Base-by-base conservation (phyloP, 2,329 filamentous ascomycete genomes). In the Neofusicoccum laricinum region DNA sequence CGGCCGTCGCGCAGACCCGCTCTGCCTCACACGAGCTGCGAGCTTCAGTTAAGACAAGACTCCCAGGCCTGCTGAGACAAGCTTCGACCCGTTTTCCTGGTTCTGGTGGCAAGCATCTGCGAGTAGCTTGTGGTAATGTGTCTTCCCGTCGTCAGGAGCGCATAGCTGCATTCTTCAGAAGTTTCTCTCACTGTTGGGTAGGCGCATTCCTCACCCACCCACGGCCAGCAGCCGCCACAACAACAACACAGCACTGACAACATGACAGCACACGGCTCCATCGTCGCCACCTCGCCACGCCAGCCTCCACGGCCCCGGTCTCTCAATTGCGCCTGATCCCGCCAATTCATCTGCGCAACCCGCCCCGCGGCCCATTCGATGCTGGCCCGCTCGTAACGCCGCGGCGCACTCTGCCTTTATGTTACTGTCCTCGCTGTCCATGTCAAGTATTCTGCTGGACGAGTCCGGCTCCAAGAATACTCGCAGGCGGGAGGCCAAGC, bases 71-170 rank as follows among this genome's bases (percentile, higher is more conserved):
- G 19, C 17, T 25, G 58, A 61, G 58, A 38, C 45, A 12, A 12
- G 11, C 45, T 40, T 51, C 12, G 45, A 17, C 21, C 45, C 34
- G 19, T 50, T 62, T 25, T 25, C 55, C 32, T 50, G 34, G 45
- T 41, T 8, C 17, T 14, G 40, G 25, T 41, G 12, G 21, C 57
- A 11, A 25, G n/a, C 32, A 19, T 61, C 46, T 38, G 25, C n/a
- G 10, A 45, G 12, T 19, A 15, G 30, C 34, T 14, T 17, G 38
- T 43, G 43, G 57, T 32, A n/a, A 49, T 62, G 58, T 62, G 45
- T 51, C 45, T 58, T 48, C 15, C 62, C 51, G 62, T 64, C 58
- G 62, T 64, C 62, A 57, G 62, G 62, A 49, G 50, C 51, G 62
- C 62, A 46, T 55, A 46, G 51, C 43, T 64, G 50, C 63, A 64